Conservation (phyloP, 768 basidiomycete species). For the Boletus rufocinnamomeus region DNA sequence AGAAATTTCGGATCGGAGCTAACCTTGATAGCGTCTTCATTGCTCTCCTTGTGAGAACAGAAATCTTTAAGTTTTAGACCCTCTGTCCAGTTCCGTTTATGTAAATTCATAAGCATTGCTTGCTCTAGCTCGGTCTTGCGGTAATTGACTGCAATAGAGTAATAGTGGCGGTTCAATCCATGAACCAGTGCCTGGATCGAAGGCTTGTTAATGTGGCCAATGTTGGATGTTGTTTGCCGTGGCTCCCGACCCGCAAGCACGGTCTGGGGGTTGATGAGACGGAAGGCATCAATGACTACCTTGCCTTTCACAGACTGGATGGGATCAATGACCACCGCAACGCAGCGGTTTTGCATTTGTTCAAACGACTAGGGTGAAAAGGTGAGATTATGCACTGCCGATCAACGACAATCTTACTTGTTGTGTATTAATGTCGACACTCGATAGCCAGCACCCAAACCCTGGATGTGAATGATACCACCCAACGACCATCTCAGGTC, state of each 20-base stretch:
- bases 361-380: constrained; percentile 79
- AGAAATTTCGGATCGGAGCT: constrained; percentile 26
- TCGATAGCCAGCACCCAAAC: constrained; percentile 98
- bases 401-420: constrained; percentile 53
- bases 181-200: constrained; percentile 98
- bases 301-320: constrained; percentile 99
- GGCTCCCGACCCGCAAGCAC: constrained; percentile 93
- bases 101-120: constrained; percentile 97
- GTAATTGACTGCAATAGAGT: constrained; percentile 97
- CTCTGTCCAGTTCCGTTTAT: constrained; percentile 99
- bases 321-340: constrained; percentile 97
- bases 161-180: constrained; percentile 97
- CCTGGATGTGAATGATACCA: constrained; percentile 99
- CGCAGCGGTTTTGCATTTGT: constrained; percentile 87
- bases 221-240: constrained; percentile 96
- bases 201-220: constrained; percentile 99
- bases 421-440: constrained; percentile 98
- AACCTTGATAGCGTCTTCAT: constrained; percentile 96
- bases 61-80: constrained; percentile 92
- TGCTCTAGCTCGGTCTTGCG: constrained; percentile 98
- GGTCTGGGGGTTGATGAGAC: constrained; percentile 89
- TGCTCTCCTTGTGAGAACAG: constrained; percentile 79
- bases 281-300: constrained; percentile 99
- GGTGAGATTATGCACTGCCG: constrained; percentile 16
- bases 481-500: constrained; percentile 97